phyloP scores from a whole-genome alignment of 768 basidiomycete genomes.

The Exsudoporus frostii region DNA sequence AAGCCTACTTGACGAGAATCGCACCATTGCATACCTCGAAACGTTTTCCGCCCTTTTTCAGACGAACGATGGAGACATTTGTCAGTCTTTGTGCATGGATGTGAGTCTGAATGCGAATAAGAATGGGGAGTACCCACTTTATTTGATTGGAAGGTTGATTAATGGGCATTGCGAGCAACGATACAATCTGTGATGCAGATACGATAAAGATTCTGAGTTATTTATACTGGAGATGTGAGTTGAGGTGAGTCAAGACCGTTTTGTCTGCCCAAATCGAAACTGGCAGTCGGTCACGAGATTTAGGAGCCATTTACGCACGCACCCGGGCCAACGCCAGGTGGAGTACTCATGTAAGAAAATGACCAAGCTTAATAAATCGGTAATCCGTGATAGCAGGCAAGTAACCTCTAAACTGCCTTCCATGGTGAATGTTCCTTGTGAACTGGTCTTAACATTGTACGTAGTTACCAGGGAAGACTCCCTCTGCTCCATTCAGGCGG shows the following conservation, averaged over 20 bases:
- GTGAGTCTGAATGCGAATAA: not conserved
- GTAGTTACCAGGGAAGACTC: constrained; percentile 82
- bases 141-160: constrained; percentile 90
- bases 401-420: not conserved
- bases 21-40: constrained; percentile 66
- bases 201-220: not conserved
- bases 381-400: not conserved
- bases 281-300: constrained; percentile 10
- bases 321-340: no score
- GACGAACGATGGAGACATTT: constrained; percentile 92
- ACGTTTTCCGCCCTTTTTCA: constrained; percentile 96
- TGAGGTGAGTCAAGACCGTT: not conserved
- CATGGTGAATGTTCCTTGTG: not conserved
- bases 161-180: constrained; percentile 38
- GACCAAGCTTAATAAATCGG: not conserved
- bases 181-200: not conserved
- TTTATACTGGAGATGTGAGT: not conserved
- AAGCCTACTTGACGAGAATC: not conserved
- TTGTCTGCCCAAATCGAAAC: not conserved
- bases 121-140: constrained; percentile 47
- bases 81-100: constrained; percentile 65
- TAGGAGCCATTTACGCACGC: constrained; percentile 19
- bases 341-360: not conserved
- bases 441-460: constrained; percentile 21
- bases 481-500: constrained; percentile 72